Evolutionary conservation across 2,329 filamentous ascomycete genomes (phyloP), one percentile per base, ranked within the genome.

Genomic region (Trichoderma asperellum): DNA sequence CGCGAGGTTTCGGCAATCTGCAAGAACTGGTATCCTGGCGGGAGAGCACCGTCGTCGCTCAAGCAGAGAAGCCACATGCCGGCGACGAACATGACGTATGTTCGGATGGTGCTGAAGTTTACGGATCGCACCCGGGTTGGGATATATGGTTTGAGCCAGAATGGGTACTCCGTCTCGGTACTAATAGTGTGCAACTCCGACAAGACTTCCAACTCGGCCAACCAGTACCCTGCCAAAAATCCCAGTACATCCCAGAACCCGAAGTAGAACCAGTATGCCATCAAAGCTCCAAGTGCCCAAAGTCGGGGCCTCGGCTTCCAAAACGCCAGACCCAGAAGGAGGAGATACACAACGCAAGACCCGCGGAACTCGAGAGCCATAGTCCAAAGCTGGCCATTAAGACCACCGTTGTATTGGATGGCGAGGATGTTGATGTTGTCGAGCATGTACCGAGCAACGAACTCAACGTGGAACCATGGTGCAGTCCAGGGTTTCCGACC

Each of bases 351-450:
- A 2, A 66, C 63, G 37, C 63, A 66, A 34, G 63, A 66, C 2
- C 63, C 63, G 8, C 63, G 63, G n/a, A 66, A 66, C 14, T 66
- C 63, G 37, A 66, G 63, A 14, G 63, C 63, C 63, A 66, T 66
- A 18, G 63, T 66, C 63, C 63, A 66, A 8, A 66, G 63, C 63
- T 66, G 63, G 63, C 63, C 63, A 14, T 66, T 66, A 0, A 66
- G 63, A 49, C 63, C 63, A 2, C 52, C 37, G 4, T 66, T 66
- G 37, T 66, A 66, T 47, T 66, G 63, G 63, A 66, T 66, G 37
- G 53, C 53, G 12, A 66, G n/a, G n/a, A 66, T 57, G 37, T 66
- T 66, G 63, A 66, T 35, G 37, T 66, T 66, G 53, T 66, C 63
- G 37, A 66, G 63, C 63, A 66, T 66, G 63, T 66, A 66, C 34